Evolutionary conservation across 306 rosid species (phyloP), one percentile per base, ranked within the genome.

Genomic region (Herpetospermum pedunculosum): DNA sequence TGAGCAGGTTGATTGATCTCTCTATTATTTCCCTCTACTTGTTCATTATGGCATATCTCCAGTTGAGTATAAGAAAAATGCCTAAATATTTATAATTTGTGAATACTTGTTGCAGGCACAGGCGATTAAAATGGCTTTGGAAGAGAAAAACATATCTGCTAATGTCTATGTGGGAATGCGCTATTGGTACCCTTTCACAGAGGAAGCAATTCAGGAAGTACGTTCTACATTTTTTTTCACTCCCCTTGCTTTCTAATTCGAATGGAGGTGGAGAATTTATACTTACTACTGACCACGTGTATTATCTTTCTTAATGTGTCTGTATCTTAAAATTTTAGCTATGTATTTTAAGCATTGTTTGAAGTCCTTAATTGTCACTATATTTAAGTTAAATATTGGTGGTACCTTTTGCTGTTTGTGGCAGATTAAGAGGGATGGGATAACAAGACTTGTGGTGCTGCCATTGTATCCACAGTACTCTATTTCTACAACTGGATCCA

Each of bases 401-500:
- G 16, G 58, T 29, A 8, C 11, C 58, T 46, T 73, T 32, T 38
- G 60, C 15, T 55, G 47, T 77, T 46, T 26, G 35, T 35, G 44
- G 26, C 84, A 95, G 99, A 92, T 95, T 80, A 95, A 95, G 88
- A 87, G 74, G 77, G 99, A 95, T 72, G 76, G 81, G 77, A 89
- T 95, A 83, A 92, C 97, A 49, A 95, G 88, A 82, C 97, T 95
- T 69, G 99, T 95, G 76, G 97, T 95, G 80, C 84, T 95, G 74
- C 99, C 99, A 47, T 85, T 95, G 21, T 95, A 95, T 82, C 99
- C 99, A 70, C 99, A 95, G 70, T 95, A 87, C 80, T 95, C 99
- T 83, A 95, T 95, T 80, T 95, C 99, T 55, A 95, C 99, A n/a
- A 95, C 99, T 54, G 99, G 99, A 79, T 95, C 99, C 43, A 95